Evolutionary conservation across 116 monocot species (phyloP).

Genomic region (Cymodocea nodosa): DNA sequence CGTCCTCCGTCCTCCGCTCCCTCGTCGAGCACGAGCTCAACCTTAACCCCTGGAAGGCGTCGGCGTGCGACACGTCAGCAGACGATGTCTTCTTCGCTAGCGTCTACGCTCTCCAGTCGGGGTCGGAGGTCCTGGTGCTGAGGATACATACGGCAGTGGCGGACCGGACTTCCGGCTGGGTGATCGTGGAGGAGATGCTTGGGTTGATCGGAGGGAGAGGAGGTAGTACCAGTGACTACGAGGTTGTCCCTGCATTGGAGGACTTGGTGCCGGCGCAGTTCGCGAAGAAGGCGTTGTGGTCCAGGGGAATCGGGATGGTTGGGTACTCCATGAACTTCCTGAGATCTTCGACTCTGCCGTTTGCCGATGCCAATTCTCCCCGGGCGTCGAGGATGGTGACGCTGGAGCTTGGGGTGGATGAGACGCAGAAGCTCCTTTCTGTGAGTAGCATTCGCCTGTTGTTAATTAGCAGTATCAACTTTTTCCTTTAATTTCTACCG

Average conservation of each 20-base stretch:
- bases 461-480: neutral
- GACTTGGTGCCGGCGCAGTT: conserved; percentile 42
- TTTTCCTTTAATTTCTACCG: too few species aligned
- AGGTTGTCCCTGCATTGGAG: conserved; percentile 24
- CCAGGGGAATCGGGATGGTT: conserved; percentile 57
- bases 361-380: conserved; percentile 24
- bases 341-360: conserved; percentile 33
- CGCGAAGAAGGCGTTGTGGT: conserved; percentile 74
- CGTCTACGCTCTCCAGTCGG: conserved; percentile 21
- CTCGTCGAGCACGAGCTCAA: conserved; percentile 70
- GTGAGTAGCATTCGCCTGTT: conserved; percentile 23
- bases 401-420: conserved; percentile 24
- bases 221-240: conserved; percentile 2
- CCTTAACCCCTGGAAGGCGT: conserved; percentile 48
- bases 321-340: conserved; percentile 73
- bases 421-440: conserved; percentile 43
- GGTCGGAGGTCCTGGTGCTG: conserved; percentile 22
- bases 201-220: conserved; percentile 3
- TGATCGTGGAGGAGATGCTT: conserved; percentile 37
- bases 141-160: conserved; percentile 56
- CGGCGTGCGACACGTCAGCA: neutral
- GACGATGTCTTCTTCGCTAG: conserved; percentile 36
- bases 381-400: conserved; percentile 40
- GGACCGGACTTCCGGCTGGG: conserved; percentile 44
- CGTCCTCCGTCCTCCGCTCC: conserved; percentile 22